Conservation (phyloP, 1,284 basidiomycete genomes). For the Ustilago cynodontis region DNA sequence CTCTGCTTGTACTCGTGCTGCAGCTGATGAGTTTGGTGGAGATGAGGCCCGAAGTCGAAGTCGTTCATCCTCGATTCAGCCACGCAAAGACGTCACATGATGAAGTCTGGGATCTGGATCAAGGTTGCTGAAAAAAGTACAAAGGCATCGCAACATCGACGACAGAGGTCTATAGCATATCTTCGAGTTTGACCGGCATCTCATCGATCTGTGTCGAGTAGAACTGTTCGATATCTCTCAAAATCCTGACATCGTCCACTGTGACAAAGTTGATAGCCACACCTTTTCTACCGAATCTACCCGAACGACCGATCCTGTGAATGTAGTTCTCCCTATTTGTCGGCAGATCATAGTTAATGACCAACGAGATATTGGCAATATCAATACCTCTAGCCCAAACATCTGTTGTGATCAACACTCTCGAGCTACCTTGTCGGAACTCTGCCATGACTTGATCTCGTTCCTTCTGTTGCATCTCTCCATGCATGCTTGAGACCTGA, state of each 20-base stretch:
- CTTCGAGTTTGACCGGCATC: conserved; percentile 70
- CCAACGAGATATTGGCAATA: conserved; percentile 96
- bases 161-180: conserved; percentile 55
- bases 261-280: conserved; percentile 74
- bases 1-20: too few relatives aligned
- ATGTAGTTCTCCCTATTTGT: conserved; percentile 86
- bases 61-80: too few relatives aligned
- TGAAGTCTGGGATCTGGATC: too few relatives aligned
- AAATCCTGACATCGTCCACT: conserved; percentile 76
- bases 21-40: too few relatives aligned
- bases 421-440: conserved; percentile 86
- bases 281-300: conserved; percentile 94
- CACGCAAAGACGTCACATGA: too few relatives aligned
- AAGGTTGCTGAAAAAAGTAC: conserved; percentile 11
- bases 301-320: conserved; percentile 94
- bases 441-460: conserved; percentile 99
- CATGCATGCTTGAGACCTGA: conserved; percentile 75
- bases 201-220: conserved; percentile 68
- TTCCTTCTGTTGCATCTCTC: conserved; percentile 99
- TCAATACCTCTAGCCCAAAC: conserved; percentile 99
- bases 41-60: too few relatives aligned
- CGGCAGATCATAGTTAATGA: conserved; percentile 97
- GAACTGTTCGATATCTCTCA: conserved; percentile 68
- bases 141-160: too few relatives aligned
- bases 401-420: conserved; percentile 74